Evolutionary conservation across 352 stramenopile genomes (phyloP).

Genomic region (Phytophthora quininea): DNA sequence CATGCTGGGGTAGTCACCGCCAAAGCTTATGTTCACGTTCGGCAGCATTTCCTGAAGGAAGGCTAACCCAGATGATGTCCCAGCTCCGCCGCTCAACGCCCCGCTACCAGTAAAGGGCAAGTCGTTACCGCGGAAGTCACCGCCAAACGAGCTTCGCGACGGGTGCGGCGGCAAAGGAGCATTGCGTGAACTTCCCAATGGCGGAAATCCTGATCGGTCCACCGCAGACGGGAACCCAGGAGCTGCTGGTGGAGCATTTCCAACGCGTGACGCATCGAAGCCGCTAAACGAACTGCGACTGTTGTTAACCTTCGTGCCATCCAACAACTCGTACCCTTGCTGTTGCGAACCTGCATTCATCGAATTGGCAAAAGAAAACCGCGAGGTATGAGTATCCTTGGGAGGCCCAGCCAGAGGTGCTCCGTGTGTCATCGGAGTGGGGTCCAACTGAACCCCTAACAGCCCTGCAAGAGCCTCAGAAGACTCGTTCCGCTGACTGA

Average conservation of each 20-base stretch:
- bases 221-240: slow-evolving; percentile 36
- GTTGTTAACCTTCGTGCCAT: slow-evolving; percentile 39
- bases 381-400: slow-evolving; percentile 62
- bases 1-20: slow-evolving; percentile 62
- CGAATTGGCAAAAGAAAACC: slow-evolving; percentile 84
- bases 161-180: slow-evolving; percentile 31
- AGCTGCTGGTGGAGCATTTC: slow-evolving; percentile 19
- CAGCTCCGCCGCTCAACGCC: slow-evolving; percentile 16
- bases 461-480: slow-evolving; percentile 73
- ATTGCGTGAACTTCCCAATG: slow-evolving; percentile 38
- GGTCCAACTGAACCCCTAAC: slow-evolving; percentile 61
- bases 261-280: slow-evolving; percentile 23
- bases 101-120: slow-evolving; percentile 20
- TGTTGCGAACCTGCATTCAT: slow-evolving; percentile 19
- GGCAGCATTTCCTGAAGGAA: slow-evolving; percentile 90
- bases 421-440: slow-evolving; percentile 49
- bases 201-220: slow-evolving; percentile 48
- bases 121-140: slow-evolving; percentile 34
- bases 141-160: slow-evolving; percentile 35
- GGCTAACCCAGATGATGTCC: slow-evolving; percentile 51
- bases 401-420: slow-evolving; percentile 30
- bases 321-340: slow-evolving; percentile 34
- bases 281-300: slow-evolving; percentile 30
- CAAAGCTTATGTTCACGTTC: slow-evolving; percentile 89
- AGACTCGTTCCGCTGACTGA: slow-evolving; percentile 76